These are phyloP conservation scores for Glycine tomentella DNA, from an alignment of 306 rosid species.

Conservation along the genomic window DNA sequence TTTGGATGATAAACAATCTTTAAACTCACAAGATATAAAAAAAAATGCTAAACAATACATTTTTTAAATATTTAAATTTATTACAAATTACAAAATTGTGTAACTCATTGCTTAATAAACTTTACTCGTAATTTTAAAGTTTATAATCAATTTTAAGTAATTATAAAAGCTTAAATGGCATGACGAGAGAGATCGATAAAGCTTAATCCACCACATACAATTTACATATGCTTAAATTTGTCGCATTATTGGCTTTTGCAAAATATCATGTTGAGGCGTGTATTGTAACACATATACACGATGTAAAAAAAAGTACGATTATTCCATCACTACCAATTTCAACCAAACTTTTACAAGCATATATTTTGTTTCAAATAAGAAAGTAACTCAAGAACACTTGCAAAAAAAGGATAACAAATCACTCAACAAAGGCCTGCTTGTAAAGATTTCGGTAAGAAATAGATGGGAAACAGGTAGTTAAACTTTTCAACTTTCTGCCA, in stretches of 20 bases:
- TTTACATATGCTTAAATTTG: neutral
- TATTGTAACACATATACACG: neutral
- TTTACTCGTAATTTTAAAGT: no score
- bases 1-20: no score
- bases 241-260: neutral
- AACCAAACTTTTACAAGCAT: slow-evolving; percentile 33
- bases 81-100: no score
- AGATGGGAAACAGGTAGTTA: slow-evolving; percentile 44
- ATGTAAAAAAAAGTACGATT: neutral
- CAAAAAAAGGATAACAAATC: slow-evolving; percentile 30
- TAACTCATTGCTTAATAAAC: no score
- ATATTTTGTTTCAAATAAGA: neutral
- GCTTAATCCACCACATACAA: no score
- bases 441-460: slow-evolving; percentile 40
- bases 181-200: no score
- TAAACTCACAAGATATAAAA: no score
- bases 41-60: no score
- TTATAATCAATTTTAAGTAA: no score
- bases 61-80: no score
- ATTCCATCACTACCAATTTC: slow-evolving; percentile 26
- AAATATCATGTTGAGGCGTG: neutral
- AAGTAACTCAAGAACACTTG: slow-evolving; percentile 35
- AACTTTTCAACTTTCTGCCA: slow-evolving; percentile 48
- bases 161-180: no score
- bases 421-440: slow-evolving; percentile 53